phyloP scores from a whole-genome alignment of 371 early-diverging fungal genomes.

The Thermomucor indicae-seudaticae region DNA sequence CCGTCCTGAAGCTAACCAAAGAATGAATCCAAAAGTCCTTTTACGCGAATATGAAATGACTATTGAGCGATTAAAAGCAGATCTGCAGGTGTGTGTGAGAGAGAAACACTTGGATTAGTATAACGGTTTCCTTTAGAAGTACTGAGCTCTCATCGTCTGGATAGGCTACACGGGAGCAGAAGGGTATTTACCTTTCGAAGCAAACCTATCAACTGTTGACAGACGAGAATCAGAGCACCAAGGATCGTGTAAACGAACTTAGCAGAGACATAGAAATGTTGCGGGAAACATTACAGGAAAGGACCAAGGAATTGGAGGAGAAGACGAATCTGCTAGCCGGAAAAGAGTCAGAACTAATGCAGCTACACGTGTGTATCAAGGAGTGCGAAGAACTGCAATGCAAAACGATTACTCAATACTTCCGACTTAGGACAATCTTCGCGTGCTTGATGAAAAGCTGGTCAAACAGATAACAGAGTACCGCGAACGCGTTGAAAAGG shows the following conservation, averaged over 20 bases:
- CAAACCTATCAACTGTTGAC: constrained; percentile 55
- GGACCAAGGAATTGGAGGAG: constrained; percentile 12
- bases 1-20: constrained; percentile 83
- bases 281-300: constrained; percentile 39
- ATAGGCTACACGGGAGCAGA: constrained; percentile 67
- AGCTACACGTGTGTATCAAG: constrained; percentile 1
- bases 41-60: constrained; percentile 78
- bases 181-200: constrained; percentile 67
- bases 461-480: constrained; percentile 3
- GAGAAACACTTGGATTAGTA: no score
- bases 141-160: not conserved
- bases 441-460: not conserved
- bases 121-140: no score
- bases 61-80: constrained; percentile 61
- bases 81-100: constrained; percentile 27
- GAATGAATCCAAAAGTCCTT: constrained; percentile 81
- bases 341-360: constrained; percentile 8
- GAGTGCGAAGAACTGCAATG: not conserved
- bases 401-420: not conserved
- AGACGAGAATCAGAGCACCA: constrained; percentile 52
- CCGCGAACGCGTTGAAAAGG: not conserved
- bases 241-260: constrained; percentile 29
- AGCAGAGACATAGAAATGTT: constrained; percentile 2
- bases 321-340: constrained; percentile 7
- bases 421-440: not conserved